Percentiles rank a stretch among this genome's conserved stretches.
phyloP scores from a whole-genome alignment of 2,329 filamentous ascomycete species.

The Arthrobotrys sinensis region DNA sequence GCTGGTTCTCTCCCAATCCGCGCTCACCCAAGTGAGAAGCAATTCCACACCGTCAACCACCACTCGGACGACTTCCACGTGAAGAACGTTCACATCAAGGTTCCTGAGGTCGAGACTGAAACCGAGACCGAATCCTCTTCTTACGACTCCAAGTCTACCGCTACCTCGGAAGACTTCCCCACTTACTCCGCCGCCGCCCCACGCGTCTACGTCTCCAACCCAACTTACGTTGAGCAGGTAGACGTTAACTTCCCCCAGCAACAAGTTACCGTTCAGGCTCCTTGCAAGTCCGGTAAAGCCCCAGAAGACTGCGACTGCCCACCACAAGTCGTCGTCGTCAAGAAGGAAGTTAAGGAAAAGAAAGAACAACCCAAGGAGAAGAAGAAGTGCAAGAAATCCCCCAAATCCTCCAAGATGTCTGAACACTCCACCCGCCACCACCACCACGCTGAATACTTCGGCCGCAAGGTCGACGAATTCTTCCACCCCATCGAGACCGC shows the following conservation, averaged over 20 bases:
- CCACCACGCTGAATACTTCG: conserved; percentile 62
- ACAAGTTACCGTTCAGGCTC: conserved; percentile 20
- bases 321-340: conserved; percentile 46
- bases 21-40: conserved; percentile 54
- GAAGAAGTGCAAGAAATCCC: conserved; percentile 36
- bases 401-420: conserved; percentile 47
- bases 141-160: conserved; percentile 58
- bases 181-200: conserved; percentile 19
- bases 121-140: conserved; percentile 50
- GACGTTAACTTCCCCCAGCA: conserved; percentile 50
- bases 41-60: conserved; percentile 60
- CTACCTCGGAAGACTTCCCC: conserved; percentile 38
- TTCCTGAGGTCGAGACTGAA: conserved; percentile 51
- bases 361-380: conserved; percentile 43
- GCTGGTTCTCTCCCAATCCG: conserved; percentile 43
- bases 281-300: conserved; percentile 57
- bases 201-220: conserved; percentile 53
- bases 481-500: conserved; percentile 54
- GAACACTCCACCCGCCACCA: conserved; percentile 38
- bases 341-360: conserved; percentile 44
- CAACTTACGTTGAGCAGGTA: conserved; percentile 58
- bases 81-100: conserved; percentile 66
- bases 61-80: conserved; percentile 61
- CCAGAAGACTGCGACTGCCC: conserved; percentile 42
- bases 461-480: conserved; percentile 65